Base-by-base conservation (phyloP, 768 basidiomycete genomes). In the Russula sp. region DNA sequence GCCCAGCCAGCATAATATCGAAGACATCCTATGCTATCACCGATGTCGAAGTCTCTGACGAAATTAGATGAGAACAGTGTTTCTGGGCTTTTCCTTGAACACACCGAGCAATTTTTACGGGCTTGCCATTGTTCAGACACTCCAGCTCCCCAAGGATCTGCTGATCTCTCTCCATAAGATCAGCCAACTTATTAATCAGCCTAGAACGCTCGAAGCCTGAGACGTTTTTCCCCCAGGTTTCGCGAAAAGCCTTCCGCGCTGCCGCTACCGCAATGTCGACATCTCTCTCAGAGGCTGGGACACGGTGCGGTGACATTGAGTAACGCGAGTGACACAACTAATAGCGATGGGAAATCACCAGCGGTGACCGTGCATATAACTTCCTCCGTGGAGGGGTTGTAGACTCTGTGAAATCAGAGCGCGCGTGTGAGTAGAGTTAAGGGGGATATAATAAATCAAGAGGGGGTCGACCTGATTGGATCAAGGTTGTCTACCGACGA, bases 1-100 rank as follows among this genome's bases (percentile, higher is more conserved):
- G 92, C 92, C 90, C 90, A 95, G 26, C 95, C 95, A 44, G 93
- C 95, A 72, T 94, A 97, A 77, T 98, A 97, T 56, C 92, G 82
- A 57, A 93, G 76, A 71, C 90, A 92, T 69, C 84, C 84, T 22
- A 92, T 77, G 65, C 79, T 87, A 72, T 93, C 91, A 46, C 84
- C 85, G 46, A 94, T 88, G 73, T 94, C 91, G 66, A 83, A 86
- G 72, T 91, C 90, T 73, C 90, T 91, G 67, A 20, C 22, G 30
- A n/a, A 38, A 30, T 14, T 9, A 24, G 16, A 44, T 61, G 22
- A 60, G 36, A n/a, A 42, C 24, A 18, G 10, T 16, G 46, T 9
- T 49, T 50, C 77, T 40, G 79, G 77, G 49, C 79, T 75, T 16
- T n/a, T 32, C 13, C 34, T 28, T 44, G 40, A 24, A 61, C 55